These are phyloP conservation scores for Emmonsiellopsis sp. DNA, from an alignment of 2,329 filamentous ascomycete genomes.

Conservation along the genomic window DNA sequence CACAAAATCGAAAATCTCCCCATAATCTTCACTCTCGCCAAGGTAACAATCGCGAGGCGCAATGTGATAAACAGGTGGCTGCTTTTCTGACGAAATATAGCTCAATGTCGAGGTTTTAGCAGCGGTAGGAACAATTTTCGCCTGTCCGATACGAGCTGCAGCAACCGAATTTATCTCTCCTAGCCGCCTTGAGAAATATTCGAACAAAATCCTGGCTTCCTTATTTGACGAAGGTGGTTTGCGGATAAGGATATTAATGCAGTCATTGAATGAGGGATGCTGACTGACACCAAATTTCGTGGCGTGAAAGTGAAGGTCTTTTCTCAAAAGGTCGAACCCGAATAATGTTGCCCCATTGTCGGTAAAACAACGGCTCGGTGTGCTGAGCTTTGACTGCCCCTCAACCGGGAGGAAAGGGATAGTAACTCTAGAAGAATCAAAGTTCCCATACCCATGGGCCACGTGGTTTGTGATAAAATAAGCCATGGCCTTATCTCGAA, in stretches of 20 bases:
- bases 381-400: constrained; percentile 54
- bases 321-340: constrained; percentile 68
- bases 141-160: constrained; percentile 52
- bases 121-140: constrained; percentile 63
- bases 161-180: constrained; percentile 60
- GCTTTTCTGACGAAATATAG: constrained; percentile 31
- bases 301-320: constrained; percentile 71
- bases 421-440: constrained; percentile 47
- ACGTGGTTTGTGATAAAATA: constrained; percentile 80
- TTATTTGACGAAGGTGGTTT: constrained; percentile 59
- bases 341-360: constrained; percentile 69
- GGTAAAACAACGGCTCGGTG: constrained; percentile 70
- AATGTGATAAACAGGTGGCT: constrained; percentile 44
- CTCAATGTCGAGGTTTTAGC: constrained; percentile 22
- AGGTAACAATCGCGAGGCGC: constrained; percentile 71
- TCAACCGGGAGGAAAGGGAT: constrained; percentile 65
- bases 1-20: constrained; percentile 92
- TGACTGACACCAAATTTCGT: constrained; percentile 75
- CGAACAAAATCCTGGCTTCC: constrained; percentile 65
- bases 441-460: constrained; percentile 62
- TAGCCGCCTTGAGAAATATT: constrained; percentile 72
- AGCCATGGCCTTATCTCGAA: constrained; percentile 62
- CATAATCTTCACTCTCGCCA: constrained; percentile 63
- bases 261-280: constrained; percentile 70
- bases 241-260: constrained; percentile 62